Conservation (phyloP, 1,139 yeast species). For the Magnusiomyces tetraspermus region DNA sequence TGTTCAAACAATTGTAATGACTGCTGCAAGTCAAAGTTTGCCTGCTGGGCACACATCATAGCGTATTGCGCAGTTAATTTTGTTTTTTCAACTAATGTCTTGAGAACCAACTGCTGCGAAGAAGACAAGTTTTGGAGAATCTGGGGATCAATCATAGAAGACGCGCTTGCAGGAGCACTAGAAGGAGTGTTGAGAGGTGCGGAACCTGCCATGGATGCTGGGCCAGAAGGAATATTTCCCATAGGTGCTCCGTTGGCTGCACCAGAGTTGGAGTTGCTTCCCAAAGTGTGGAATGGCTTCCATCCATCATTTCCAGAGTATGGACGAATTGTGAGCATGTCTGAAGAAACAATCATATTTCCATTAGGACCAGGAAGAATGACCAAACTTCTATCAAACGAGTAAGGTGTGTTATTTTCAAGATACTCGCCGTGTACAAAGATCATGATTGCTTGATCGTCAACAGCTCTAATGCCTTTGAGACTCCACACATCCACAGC, state of each 20-base stretch:
- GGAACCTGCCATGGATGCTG: conserved; percentile 18
- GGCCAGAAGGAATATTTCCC: conserved; percentile 14
- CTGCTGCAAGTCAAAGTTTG: conserved; percentile 68
- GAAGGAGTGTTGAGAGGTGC: conserved; percentile 17
- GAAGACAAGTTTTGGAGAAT: conserved; percentile 34
- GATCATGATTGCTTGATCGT: conserved; percentile 66
- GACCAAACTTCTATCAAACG: conserved; percentile 84
- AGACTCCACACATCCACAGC: conserved; percentile 69
- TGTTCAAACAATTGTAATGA: conserved; percentile 66
- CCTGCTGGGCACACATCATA: conserved; percentile 77
- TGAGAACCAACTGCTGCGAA: conserved; percentile 56
- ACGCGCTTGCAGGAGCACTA: neutral
- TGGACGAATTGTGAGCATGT: conserved; percentile 60
- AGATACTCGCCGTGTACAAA: conserved; percentile 76
- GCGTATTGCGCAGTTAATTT: conserved; percentile 70
- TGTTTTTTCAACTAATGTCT: conserved; percentile 62
- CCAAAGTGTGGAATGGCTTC: conserved; percentile 26
- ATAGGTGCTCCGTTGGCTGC: conserved; percentile 17
- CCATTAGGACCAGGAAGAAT: conserved; percentile 60
- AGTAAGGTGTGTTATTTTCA: conserved; percentile 49
- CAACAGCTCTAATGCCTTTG: conserved; percentile 37
- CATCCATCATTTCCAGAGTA: conserved; percentile 53
- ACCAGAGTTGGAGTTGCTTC: conserved; percentile 10
- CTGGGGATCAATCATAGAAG: conserved; percentile 18
- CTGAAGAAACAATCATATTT: conserved; percentile 74